A percentile compares a stretch with the other conserved stretches of the same genome.
Evolutionary conservation across 2,329 filamentous ascomycete genomes (phyloP).

Genomic region (Ascochyta lentis): DNA sequence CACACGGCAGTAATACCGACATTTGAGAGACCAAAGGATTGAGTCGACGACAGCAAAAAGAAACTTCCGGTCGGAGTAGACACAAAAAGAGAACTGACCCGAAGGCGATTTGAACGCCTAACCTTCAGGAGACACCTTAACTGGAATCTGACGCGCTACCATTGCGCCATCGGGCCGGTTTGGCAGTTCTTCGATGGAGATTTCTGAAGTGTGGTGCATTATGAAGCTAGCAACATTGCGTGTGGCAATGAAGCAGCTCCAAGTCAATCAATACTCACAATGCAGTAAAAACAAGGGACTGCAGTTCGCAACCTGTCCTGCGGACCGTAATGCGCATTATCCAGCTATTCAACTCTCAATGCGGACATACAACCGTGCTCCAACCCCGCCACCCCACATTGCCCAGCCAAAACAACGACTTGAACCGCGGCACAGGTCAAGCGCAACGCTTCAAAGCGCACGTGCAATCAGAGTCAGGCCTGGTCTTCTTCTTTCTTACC

Average conservation of each 20-base stretch:
- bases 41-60: conserved; percentile 11
- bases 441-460: neutral
- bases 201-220: neutral
- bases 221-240: neutral
- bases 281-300: neutral
- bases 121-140: conserved; percentile 36
- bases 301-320: neutral
- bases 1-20: neutral
- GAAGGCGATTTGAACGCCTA: conserved; percentile 38
- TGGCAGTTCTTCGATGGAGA: conserved; percentile 19
- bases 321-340: neutral
- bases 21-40: neutral
- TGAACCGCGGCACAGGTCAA: conserved; percentile 6
- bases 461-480: neutral
- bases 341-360: conserved; percentile 2
- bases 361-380: conserved; percentile 13
- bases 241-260: neutral
- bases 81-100: conserved; percentile 30
- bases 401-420: conserved; percentile 7
- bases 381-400: conserved; percentile 19
- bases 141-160: conserved; percentile 43
- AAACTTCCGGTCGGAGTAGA: neutral
- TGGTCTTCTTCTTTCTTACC: neutral
- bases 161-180: conserved; percentile 36
- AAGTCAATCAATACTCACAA: neutral